These are phyloP conservation scores for Pugionium cornutum DNA, from an alignment of 345 rosid species.

Conservation along the genomic window DNA sequence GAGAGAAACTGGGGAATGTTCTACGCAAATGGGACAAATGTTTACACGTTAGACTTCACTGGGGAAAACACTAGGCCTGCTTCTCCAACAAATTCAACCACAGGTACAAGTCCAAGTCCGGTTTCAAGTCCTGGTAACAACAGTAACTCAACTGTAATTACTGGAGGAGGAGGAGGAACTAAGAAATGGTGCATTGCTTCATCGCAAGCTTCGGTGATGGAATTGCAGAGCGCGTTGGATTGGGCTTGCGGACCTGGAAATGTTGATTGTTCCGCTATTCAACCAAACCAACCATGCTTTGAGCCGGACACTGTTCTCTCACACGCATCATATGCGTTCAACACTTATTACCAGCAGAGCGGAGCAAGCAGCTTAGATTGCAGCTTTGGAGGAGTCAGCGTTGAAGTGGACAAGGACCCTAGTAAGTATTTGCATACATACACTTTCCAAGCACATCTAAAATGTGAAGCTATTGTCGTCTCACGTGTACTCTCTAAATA, in stretches of 20 bases:
- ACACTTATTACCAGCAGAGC: conserved; percentile 82
- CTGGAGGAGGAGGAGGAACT: conserved; percentile 32
- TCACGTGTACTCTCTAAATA: conserved; percentile 1
- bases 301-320: conserved; percentile 84
- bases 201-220: conserved; percentile 59
- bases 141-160: conserved; percentile 24
- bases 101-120: conserved; percentile 52
- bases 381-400: conserved; percentile 75
- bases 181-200: conserved; percentile 87
- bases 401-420: conserved; percentile 86
- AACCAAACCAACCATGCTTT: conserved; percentile 89
- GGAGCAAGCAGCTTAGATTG: conserved; percentile 79
- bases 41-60: conserved; percentile 72
- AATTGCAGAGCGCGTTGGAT: conserved; percentile 73
- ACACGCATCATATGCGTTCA: conserved; percentile 89
- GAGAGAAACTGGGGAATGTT: conserved; percentile 95
- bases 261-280: conserved; percentile 91
- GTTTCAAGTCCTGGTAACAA: conserved; percentile 29
- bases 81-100: conserved; percentile 47
- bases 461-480: conserved; percentile 15
- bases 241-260: conserved; percentile 95
- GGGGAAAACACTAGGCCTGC: conserved; percentile 57
- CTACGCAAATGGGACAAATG: conserved; percentile 73
- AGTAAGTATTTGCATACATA: conserved; percentile 51
- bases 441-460: neutral